These are phyloP conservation scores for Avena insularis DNA, from an alignment of 176 grass and related monocot species.

Conservation along the genomic window DNA sequence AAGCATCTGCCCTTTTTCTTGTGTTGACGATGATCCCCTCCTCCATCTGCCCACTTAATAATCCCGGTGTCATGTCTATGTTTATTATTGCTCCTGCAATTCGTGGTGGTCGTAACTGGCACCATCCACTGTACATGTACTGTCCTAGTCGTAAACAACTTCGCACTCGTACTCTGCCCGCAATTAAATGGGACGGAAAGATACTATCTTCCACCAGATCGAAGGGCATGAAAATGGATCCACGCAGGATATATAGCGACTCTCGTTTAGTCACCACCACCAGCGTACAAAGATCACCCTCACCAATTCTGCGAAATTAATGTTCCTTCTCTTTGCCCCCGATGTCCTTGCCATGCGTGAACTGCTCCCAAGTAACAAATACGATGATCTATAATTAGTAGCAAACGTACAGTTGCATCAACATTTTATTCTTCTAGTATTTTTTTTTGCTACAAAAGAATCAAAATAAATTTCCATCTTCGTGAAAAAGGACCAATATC, in stretches of 20 bases:
- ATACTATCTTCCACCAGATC: not conserved
- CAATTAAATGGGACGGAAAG: not conserved
- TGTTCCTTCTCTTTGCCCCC: not conserved
- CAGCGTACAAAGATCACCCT: not conserved
- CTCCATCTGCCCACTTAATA: not conserved
- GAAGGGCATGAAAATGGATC: not conserved
- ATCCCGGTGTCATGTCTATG: not conserved
- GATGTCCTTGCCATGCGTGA: not conserved
- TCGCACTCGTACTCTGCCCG: not conserved
- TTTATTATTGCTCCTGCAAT: not conserved
- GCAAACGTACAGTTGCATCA: too few relatives aligned
- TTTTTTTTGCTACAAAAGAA: too few relatives aligned
- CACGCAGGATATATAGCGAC: not conserved
- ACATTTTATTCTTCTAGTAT: too few relatives aligned
- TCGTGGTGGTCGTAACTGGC: not conserved
- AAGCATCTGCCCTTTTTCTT: not conserved
- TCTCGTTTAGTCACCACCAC: not conserved
- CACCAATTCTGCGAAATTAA: not conserved
- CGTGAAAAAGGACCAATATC: too few relatives aligned
- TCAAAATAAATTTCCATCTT: too few relatives aligned
- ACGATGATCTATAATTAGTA: too few relatives aligned
- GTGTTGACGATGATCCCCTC: not conserved
- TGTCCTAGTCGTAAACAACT: not conserved
- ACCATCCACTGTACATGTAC: not conserved
- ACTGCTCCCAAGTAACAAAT: too few relatives aligned